Conservation (phyloP, 73 alveolate genomes). For the Strombidium stylifer region DNA sequence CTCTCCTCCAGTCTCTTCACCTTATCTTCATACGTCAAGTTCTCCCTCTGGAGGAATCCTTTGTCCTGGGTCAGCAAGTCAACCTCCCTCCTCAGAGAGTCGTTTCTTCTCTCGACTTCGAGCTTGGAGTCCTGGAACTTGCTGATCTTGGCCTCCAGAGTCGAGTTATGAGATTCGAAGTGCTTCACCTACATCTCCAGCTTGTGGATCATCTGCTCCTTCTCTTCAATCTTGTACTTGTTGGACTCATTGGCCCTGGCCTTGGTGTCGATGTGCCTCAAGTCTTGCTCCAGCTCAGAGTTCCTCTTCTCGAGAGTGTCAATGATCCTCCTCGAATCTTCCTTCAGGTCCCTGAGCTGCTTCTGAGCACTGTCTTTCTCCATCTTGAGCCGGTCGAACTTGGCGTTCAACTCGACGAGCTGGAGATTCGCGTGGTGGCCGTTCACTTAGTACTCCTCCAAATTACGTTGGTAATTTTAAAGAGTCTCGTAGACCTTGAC, state of each 20-base stretch:
- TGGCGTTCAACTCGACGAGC: slow-evolving; percentile 1
- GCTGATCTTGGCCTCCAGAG: slow-evolving; percentile 20
- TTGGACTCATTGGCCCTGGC: slow-evolving; percentile 2
- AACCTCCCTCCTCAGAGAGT: slow-evolving; percentile 62
- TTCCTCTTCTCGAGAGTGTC: slow-evolving; percentile 43
- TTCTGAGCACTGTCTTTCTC: slow-evolving; percentile 43
- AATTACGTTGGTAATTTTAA: slow-evolving; percentile 23
- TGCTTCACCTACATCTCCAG: slow-evolving; percentile 5
- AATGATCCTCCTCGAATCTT: slow-evolving; percentile 31
- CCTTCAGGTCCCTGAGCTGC: slow-evolving; percentile 46
- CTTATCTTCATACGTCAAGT: slow-evolving; percentile 61
- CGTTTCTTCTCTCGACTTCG: slow-evolving; percentile 43
- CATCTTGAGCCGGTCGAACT: slow-evolving; percentile 22
- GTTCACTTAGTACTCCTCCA: slow-evolving; percentile 23
- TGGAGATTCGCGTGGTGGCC: slow-evolving; percentile 28
- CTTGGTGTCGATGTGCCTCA: not conserved
- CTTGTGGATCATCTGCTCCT: slow-evolving; percentile 1
- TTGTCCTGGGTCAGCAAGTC: slow-evolving; percentile 80
- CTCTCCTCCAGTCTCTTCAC: slow-evolving; percentile 78
- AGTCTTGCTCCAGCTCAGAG: slow-evolving; percentile 46
- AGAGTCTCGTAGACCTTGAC: slow-evolving; percentile 49
- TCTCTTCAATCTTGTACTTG: not conserved
- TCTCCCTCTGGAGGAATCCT: slow-evolving; percentile 68
- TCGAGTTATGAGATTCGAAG: not conserved
- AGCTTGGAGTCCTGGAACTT: slow-evolving; percentile 21